Base-by-base conservation (phyloP, 2,329 filamentous ascomycete genomes). In the Iodosphaeria phyllophila region DNA sequence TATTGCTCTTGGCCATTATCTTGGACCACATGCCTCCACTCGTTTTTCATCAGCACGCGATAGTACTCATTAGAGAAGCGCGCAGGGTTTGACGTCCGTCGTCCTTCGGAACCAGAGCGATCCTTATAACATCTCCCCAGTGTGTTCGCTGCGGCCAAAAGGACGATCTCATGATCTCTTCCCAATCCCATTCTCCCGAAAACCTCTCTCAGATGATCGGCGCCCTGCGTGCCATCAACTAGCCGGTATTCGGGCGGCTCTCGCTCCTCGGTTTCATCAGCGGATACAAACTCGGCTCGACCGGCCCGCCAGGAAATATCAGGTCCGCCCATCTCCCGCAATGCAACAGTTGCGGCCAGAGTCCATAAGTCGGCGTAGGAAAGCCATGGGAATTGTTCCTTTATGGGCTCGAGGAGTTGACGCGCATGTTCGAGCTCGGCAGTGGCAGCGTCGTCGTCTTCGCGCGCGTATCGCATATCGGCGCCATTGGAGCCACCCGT, bases 151-250 rank as follows among this genome's bases (percentile, higher is more conserved):
- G 82, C 83, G 13, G 64, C 65, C 28, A 95, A 65, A 16, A 86
- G 86, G 20, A 93, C 84, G 48, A 93, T 93, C 55, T 93, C 84
- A 42, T 74, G 76, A 56, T 95, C 86, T n/a, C n/a, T n/a, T 51
- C 82, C 72, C 63, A 93, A 95, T 36, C 86, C 84, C 86, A 93
- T 95, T 46, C 86, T 79, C 48, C 71, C 66, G 54, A 95, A 95
- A 56, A 95, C 80, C 53, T 65, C 66, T 41, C 86, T 74, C 41
- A 95, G 64, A 54, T 95, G 86, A 42, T 72, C 69, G 31, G 74
- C 62, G 31, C 67, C 75, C 62, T 92, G 70, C 38, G 69, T 52
- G 25, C 67, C 86, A 48, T 95, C 83, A 32, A 83, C 77, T 12
- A 83, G 64, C 3, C 47, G 28, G 1, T 69, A 68, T 1, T 62